phyloP scores from a whole-genome alignment of 257 asterid genomes.

The Capsicum chinense region DNA sequence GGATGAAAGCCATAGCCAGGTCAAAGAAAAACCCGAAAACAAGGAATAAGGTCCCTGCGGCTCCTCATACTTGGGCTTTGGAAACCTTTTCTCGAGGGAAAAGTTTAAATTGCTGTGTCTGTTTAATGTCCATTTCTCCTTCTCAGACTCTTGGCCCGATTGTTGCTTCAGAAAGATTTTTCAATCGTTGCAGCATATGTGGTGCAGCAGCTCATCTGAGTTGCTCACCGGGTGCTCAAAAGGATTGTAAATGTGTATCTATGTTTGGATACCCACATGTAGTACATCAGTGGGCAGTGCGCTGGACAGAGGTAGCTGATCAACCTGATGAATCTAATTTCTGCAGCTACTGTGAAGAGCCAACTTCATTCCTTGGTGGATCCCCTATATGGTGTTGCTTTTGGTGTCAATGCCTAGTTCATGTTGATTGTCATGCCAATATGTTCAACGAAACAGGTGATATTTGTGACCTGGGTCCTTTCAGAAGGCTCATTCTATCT shows the following conservation, averaged over 20 bases:
- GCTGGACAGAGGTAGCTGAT: constrained; percentile 90
- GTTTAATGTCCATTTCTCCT: constrained; percentile 76
- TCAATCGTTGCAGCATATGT: constrained; percentile 78
- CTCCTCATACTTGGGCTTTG: constrained; percentile 81
- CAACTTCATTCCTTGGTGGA: constrained; percentile 89
- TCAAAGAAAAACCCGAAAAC: constrained; percentile 92
- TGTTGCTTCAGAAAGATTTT: constrained; percentile 69
- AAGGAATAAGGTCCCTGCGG: constrained; percentile 66
- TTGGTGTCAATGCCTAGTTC: constrained; percentile 98
- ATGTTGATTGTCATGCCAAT: constrained; percentile 90
- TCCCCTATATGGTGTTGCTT: constrained; percentile 99
- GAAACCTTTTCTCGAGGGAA: constrained; percentile 87
- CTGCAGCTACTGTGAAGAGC: constrained; percentile 98
- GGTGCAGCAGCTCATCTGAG: constrained; percentile 91
- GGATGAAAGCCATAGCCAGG: constrained; percentile 98
- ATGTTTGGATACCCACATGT: constrained; percentile 75
- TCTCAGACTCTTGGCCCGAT: constrained; percentile 82
- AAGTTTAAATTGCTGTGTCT: constrained; percentile 84
- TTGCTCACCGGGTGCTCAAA: constrained; percentile 79
- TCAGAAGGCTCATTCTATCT: constrained; percentile 82
- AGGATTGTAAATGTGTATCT: constrained; percentile 88
- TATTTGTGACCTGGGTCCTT: constrained; percentile 88
- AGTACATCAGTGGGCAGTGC: constrained; percentile 96
- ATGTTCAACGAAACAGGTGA: constrained; percentile 89
- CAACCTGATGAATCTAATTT: constrained; percentile 89